Base-by-base conservation (phyloP, 2,329 filamentous ascomycete genomes). In the Colletotrichum eremochloae region DNA sequence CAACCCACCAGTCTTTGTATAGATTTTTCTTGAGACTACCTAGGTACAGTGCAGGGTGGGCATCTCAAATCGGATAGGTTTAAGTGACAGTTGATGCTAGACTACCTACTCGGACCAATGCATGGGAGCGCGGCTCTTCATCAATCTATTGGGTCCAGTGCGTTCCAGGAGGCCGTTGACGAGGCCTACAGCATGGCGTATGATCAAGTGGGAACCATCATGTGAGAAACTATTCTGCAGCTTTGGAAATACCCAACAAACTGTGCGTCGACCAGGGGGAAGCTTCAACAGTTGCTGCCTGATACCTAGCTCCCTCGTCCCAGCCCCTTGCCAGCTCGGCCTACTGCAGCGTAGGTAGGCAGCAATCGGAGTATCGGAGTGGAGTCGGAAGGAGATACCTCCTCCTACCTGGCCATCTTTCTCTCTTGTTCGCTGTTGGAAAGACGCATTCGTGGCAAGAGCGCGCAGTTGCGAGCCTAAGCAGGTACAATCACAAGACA, bases 171-270 rank as follows among this genome's bases (percentile, higher is more conserved):
- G 24, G 24, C 24, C 24, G 24, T 24, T 24, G 24, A 24, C 24
- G 24, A 24, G 24, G 24, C 24, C 24, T 24, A 24, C 24, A 24
- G 24, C 24, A 24, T 29, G 6, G 36, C 11, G 52, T 58, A 42
- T 50, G 50, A 48, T 68, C 29, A 33, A 42, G 31, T 36, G 36
- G 29, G 29, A 36, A 52, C 42, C 50, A 44, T 68, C 50, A 68
- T 57, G 50, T 63, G 64, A 52, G 29, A 36, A 60, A 14, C 18
- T 29, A 1, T n/a, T 14, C 50, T 62, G 57, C 50, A 63, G 38
- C 31, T 46, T 14, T n/a, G 31, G 52, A 31, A 15, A 33, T 31
- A n/a, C 24, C 42, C 50, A 57, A 52, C 18, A 3, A 31, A 52
- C 14, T 7, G 33, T 56, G 18, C 6, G 44, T 8, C 44, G 46